Evolutionary conservation across 2,329 filamentous ascomycete genomes (phyloP), one percentile per base, ranked within the genome.

Genomic region (Colletotrichum euphorbiae): DNA sequence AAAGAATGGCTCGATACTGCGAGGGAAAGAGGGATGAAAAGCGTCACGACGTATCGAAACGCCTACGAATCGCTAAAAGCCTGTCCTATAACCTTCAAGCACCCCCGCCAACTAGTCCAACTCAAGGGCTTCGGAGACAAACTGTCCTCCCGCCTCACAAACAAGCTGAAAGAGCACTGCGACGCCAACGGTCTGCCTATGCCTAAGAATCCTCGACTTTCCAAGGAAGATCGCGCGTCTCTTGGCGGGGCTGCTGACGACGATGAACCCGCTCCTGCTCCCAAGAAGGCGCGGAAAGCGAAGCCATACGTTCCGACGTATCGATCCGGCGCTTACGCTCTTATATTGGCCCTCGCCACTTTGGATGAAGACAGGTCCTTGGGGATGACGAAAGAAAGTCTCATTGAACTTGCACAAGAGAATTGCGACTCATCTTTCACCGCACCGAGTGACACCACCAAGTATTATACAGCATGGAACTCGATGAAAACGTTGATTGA

Each of bases 401-500:
- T 94, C 3, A 90, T 94, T 51, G 88, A 90, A 67, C 80, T 85
- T 12, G 91, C 92, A 1, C 91, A 95, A 73, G 87, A 87, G 6
- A 83, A 92, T 75, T 93, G 90, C 73, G 91, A 94, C 74, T 80
- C 90, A 2, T 94, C 91, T 0, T 94, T 93, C 73, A 90, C 86
- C 0, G 88, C 86, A 0, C 90, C 91, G 0, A 83, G 81, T 45
- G 90, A 93, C 61, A 82, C 91, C 0, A 89, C 84, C 11, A 91
- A 89, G 64, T 92, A 87, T 73, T 92, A 93, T 73, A 95, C 92
- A 0, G 93, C 93, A 0, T 96, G 92, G 92, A 91, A 87, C 73
- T 93, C 92, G 1, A 94, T 95, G 85, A 93, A 92, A 75, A 93
- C 90, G 0, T 80, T 96, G 36, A 72, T 90, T 5, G 84, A 89